A percentile compares a stretch with the other conserved stretches of the same genome.
Evolutionary conservation across 140 eudicot genomes (phyloP).

Genomic region (Bidens hawaiensis): DNA sequence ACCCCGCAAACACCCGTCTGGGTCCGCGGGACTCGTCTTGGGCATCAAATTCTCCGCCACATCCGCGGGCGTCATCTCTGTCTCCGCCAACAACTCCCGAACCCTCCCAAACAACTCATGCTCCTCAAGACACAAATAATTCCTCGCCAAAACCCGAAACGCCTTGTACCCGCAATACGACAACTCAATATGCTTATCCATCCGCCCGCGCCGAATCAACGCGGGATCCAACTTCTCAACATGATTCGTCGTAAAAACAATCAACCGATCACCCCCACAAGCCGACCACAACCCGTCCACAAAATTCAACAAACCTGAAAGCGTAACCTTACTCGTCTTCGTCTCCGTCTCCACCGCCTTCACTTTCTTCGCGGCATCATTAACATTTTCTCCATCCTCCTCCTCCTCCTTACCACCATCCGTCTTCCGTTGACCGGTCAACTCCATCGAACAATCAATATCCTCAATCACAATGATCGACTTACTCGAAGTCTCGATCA

Average conservation of each 20-base stretch:
- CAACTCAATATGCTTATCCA: slow-evolving; percentile 45
- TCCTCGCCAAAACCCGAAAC: slow-evolving; percentile 37
- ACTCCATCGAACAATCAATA: slow-evolving; percentile 59
- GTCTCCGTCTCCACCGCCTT: slow-evolving; percentile 17
- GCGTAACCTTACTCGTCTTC: slow-evolving; percentile 35
- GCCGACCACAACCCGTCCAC: slow-evolving; percentile 57
- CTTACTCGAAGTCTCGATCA: slow-evolving; percentile 48
- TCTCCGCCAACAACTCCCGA: slow-evolving; percentile 21
- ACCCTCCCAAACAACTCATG: slow-evolving; percentile 35
- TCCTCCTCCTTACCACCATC: slow-evolving; percentile 4
- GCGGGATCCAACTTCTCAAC: slow-evolving; percentile 47
- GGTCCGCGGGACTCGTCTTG: slow-evolving; percentile 33
- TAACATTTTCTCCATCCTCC: neutral
- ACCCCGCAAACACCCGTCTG: slow-evolving; percentile 29
- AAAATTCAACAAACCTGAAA: slow-evolving; percentile 45
- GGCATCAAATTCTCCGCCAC: slow-evolving; percentile 61
- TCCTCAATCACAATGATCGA: slow-evolving; percentile 57
- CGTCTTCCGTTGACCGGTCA: slow-evolving; percentile 41
- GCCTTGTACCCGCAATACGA: slow-evolving; percentile 45
- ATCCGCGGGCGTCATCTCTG: slow-evolving; percentile 54
- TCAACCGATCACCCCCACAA: slow-evolving; percentile 47
- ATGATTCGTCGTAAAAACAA: slow-evolving; percentile 45
- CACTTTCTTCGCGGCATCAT: slow-evolving; percentile 16
- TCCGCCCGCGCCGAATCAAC: slow-evolving; percentile 40
- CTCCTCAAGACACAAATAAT: slow-evolving; percentile 39